These are phyloP conservation scores for Austroboletus festivus DNA, from an alignment of 768 basidiomycete species.

Conservation along the genomic window DNA sequence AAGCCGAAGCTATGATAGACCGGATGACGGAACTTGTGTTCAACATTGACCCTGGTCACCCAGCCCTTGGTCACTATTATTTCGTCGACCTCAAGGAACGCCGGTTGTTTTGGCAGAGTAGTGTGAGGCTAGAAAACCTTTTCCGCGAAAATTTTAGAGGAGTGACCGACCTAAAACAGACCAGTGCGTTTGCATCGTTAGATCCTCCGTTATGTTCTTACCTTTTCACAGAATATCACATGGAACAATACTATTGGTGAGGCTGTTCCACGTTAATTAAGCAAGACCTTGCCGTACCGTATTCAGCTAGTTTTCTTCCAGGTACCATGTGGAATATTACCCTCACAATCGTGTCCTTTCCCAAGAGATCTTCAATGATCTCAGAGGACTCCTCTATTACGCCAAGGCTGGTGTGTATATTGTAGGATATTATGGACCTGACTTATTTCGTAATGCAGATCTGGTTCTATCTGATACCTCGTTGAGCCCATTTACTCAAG, in stretches of 20 bases:
- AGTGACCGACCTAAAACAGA: background rate
- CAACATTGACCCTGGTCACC: background rate
- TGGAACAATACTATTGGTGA: background rate
- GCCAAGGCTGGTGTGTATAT: background rate
- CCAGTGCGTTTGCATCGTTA: background rate
- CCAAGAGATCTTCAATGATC: background rate
- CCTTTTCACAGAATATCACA: background rate
- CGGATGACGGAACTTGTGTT: background rate
- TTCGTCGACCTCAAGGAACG: background rate
- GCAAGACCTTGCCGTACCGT: background rate
- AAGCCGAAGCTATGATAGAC: background rate
- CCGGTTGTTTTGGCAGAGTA: background rate
- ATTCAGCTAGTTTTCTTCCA: background rate
- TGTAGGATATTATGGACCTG: too few species aligned
- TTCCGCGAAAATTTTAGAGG: background rate
- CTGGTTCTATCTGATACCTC: background rate
- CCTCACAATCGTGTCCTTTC: conserved; percentile 21
- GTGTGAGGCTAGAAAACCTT: background rate
- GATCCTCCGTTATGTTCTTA: background rate
- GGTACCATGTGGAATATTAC: conserved; percentile 2
- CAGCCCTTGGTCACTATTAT: background rate
- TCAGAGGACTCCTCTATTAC: conserved; percentile 1
- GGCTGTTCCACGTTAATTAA: too few species aligned
- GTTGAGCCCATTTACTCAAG: background rate
- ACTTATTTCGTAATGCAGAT: background rate